phyloP scores from a whole-genome alignment of 1,284 basidiomycete genomes.

The Puccinia horiana region DNA sequence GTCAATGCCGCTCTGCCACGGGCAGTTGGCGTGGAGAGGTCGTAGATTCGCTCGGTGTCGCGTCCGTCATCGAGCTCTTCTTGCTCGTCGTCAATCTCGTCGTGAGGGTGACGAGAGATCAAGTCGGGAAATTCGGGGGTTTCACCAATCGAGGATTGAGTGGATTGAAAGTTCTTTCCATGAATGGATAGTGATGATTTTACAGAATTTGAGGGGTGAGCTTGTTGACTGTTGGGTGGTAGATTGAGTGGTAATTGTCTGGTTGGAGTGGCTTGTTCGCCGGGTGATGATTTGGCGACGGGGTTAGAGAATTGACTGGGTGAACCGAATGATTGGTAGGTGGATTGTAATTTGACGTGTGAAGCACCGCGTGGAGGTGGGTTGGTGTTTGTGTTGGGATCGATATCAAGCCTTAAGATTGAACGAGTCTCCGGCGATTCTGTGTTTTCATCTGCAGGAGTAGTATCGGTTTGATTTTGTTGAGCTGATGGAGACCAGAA shows the following conservation, averaged over 20 bases:
- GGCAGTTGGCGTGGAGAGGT: conserved; percentile 50
- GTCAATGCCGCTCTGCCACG: conserved; percentile 52
- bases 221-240: background rate
- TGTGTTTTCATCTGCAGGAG: background rate
- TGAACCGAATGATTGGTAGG: conserved; percentile 48
- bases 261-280: background rate
- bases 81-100: background rate
- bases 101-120: background rate
- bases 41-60: conserved; percentile 53
- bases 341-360: conserved; percentile 28
- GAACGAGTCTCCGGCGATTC: background rate
- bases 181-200: background rate
- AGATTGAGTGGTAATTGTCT: background rate
- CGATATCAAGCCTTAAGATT: background rate
- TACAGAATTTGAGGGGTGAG: background rate
- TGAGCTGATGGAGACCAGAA: background rate
- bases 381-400: background rate
- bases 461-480: background rate
- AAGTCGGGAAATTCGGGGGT: background rate
- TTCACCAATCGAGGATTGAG: background rate
- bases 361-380: background rate
- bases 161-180: conserved; percentile 10
- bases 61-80: conserved; percentile 31
- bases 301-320: conserved; percentile 35
- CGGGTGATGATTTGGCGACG: background rate